phyloP scores from a whole-genome alignment of 768 basidiomycete genomes.

The Leccinum incarnatum region DNA sequence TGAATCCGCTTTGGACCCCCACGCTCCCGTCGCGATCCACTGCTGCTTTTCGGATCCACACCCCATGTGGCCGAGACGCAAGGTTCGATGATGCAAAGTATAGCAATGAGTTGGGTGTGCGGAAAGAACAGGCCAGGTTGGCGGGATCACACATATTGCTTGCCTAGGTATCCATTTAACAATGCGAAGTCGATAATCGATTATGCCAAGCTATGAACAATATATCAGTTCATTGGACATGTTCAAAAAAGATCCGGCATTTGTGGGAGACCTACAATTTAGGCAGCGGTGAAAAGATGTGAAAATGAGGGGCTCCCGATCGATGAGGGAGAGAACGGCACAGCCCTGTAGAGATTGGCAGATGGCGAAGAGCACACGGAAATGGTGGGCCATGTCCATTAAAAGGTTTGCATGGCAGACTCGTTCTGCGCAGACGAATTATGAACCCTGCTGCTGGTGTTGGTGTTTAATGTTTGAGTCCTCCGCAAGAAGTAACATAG shows the following conservation, averaged over 20 bases:
- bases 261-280: constrained; percentile 16
- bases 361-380: constrained; percentile 1
- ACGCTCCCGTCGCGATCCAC: too few species aligned
- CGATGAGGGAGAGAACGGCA: background rate
- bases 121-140: too few species aligned
- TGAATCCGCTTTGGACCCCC: too few species aligned
- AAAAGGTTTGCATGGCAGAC: constrained; percentile 35
- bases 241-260: background rate
- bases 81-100: too few species aligned
- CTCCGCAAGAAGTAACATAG: constrained; percentile 47
- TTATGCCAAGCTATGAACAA: too few species aligned
- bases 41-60: too few species aligned
- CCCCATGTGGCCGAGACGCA: too few species aligned
- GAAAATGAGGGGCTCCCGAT: background rate
- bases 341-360: constrained; percentile 7
- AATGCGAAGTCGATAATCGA: too few species aligned
- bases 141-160: too few species aligned
- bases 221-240: too few species aligned
- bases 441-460: background rate
- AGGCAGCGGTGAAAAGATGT: background rate
- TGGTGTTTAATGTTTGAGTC: constrained; percentile 26
- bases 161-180: too few species aligned
- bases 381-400: constrained; percentile 7
- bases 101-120: too few species aligned
- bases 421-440: constrained; percentile 26